Percentiles rank a stretch among this genome's conserved stretches.
Evolutionary conservation across 2,329 filamentous ascomycete genomes (phyloP).

Genomic region (Colletotrichum tamarilloi): DNA sequence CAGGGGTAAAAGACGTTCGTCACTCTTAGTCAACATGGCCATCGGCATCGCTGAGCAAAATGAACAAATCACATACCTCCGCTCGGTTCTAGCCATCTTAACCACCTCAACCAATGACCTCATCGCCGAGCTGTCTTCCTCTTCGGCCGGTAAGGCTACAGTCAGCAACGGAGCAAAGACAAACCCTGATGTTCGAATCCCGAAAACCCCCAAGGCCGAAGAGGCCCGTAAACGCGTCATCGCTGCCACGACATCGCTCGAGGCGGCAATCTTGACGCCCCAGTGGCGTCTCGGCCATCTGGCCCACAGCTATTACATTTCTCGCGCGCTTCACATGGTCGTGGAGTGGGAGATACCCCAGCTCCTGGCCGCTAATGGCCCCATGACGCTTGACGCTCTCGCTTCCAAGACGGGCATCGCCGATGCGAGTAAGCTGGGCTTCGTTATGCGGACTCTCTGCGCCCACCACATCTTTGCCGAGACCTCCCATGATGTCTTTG

Average conservation of each 20-base stretch:
- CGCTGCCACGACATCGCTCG: slow-evolving; percentile 12
- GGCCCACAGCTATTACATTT: slow-evolving; percentile 17
- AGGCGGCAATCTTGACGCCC: slow-evolving; percentile 20
- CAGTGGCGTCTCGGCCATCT: slow-evolving; percentile 28
- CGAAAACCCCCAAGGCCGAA: slow-evolving; percentile 11
- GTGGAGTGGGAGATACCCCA: slow-evolving; percentile 27
- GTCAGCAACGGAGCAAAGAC: neutral
- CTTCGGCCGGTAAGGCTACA: neutral
- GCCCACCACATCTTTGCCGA: slow-evolving; percentile 27
- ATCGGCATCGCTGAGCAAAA: slow-evolving; percentile 19
- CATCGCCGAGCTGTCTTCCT: slow-evolving; percentile 17
- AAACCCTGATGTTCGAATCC: neutral
- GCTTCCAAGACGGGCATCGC: slow-evolving; percentile 21
- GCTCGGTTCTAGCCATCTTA: slow-evolving; percentile 8
- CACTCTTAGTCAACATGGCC: slow-evolving; percentile 5
- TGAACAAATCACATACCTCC: slow-evolving; percentile 17
- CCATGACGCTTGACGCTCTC: slow-evolving; percentile 12
- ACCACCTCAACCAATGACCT: slow-evolving; percentile 19
- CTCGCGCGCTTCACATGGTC: slow-evolving; percentile 29
- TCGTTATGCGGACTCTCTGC: slow-evolving; percentile 30
- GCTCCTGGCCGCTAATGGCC: slow-evolving; percentile 13
- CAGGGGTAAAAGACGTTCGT: neutral
- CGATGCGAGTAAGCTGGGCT: slow-evolving; percentile 23
- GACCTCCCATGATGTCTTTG: slow-evolving; percentile 18
- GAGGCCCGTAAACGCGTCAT: slow-evolving; percentile 23